Evolutionary conservation across 805 yeast genomes (phyloP), one percentile per base, ranked within the genome.

Genomic region (Spathaspora passalidarum): DNA sequence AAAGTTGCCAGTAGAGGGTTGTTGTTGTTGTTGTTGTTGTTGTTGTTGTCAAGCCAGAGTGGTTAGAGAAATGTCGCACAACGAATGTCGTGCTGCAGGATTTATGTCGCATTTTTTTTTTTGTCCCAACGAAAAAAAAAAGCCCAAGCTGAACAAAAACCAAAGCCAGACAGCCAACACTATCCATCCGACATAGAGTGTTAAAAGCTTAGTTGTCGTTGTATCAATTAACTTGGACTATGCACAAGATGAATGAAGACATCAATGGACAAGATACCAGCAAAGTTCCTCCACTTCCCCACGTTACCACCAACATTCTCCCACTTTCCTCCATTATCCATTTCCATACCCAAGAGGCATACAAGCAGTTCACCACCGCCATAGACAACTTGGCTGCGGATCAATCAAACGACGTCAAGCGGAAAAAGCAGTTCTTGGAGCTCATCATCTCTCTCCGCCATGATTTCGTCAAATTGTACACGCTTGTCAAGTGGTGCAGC

Each of bases 401-500:
- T 13, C 63, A 75, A 14, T 53, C 52, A 16, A 66, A 77, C 11
- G 91, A 88, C 51, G 69, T 76, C 17, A 66, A 69, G 4, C 81
- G 87, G 51, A 92, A 92, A 68, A 78, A 80, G 49, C 74, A 75
- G 43, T 78, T 94, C 44, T 66, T 94, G 34, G 80, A 84, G 26
- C 65, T 86, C 46, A 72, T 94, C 18, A 85, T 92, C 2, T 71
- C 74, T 29, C 66, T 91, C 23, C 77, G 98, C 47, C 90, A 88
- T 57, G 94, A 91, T 56, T 89, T 85, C 59, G 79, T 91, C 49
- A 82, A 92, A 61, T 62, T 91, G 2, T 90, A 88, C 55, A 96
- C 96, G 2, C 66, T 94, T 34, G 79, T 86, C 43, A 91, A 92
- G 65, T 94, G 99, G 99, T 80, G 90, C 3, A 77, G 80, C 10